Evolutionary conservation across 306 rosid species (phyloP), one percentile per base, ranked within the genome.

Genomic region (Arachis stenosperma): DNA sequence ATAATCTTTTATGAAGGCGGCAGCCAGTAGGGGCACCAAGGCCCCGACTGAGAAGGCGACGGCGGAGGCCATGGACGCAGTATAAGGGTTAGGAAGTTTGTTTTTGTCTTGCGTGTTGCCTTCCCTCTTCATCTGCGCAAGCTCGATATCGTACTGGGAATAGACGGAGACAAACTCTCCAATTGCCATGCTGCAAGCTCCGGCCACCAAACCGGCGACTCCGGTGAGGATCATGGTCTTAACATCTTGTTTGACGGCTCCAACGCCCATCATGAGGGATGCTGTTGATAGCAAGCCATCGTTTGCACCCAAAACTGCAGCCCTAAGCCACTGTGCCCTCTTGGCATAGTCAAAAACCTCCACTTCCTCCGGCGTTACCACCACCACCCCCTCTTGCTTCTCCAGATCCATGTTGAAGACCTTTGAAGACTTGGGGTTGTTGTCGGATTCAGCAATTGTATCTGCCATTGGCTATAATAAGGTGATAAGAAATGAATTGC

Each of bases 161-260:
- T 80, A 76, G 10, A 84, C 87, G 2, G 87, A 84, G 6, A 84
- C 80, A 15, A 76, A 70, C 75, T 84, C 87, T 7, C 87, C 87
- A 2, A 84, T 76, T 6, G 87, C 84, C 87, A 84, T 84, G 15
- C 84, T 76, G 41, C 87, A 84, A 2, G 87, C 84, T 2, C 87
- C 84, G 2, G 71, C 84, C 0, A 80, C 52, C 40, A 79, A 27
- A 6, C 87, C 84, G 0, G 84, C 87, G 0, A 84, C 48, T 1
- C 87, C 87, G 0, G 80, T 73, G 11, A 84, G 73, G 60, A 80
- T 65, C 87, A 84, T 84, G 2, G 64, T 79, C 68, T 76, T 80
- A 7, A 46, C 71, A 27, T 84, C 87, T 37, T 66, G 47, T 5
- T 40, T 66, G 2, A 84, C 84, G 8, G 87, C 87, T 3, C 87